Evolutionary conservation across 2,329 filamentous ascomycete species (phyloP), one percentile per base, ranked within the genome.

Genomic region (Aspergillus brunneoviolaceus): DNA sequence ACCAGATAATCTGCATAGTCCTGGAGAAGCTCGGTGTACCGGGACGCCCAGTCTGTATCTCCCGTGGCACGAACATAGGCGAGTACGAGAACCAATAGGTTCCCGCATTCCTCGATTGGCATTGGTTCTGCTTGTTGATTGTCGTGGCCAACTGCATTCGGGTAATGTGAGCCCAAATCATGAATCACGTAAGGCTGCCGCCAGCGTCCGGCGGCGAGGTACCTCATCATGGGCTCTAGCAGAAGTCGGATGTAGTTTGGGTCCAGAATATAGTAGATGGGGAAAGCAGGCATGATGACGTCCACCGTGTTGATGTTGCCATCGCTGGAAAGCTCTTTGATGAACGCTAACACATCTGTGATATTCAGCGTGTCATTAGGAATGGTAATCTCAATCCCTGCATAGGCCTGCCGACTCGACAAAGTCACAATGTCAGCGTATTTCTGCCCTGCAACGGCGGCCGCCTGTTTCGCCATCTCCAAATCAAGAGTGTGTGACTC

Each of bases 271-370:
- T 77, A 78, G 57, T 78, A 79, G 12, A 80, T 72, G 0, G 78
- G 78, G 56, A 79, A 78, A 5, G 74, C 70, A 1, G 77, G 76
- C 69, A 74, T 78, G 42, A 79, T 77, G 39, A 80, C 70, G 60
- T 80, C 78, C 16, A 80, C 69, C 0, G 78, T 80, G 57, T 79
- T 78, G 45, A 77, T 59, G 57, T 80, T 79, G 3, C 77, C 77
- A 57, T 79, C 71, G 49, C 76, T 79, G 5, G 75, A 77, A 47
- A 80, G 72, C 61, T 80, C 77, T 53, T 80, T 80, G 61, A 80
- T 71, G 45, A 79, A 80, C 5, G 72, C 75, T 31, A 76, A 61
- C 2, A 72, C 66, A 35, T 73, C 64, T 19, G 61, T 64, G 1
- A 70, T 72, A 58, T 74, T 65, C 5, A 72, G 65, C 4, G 74